These are phyloP conservation scores for Boletus reticulatus DNA, from an alignment of 768 basidiomycete species.

Conservation along the genomic window DNA sequence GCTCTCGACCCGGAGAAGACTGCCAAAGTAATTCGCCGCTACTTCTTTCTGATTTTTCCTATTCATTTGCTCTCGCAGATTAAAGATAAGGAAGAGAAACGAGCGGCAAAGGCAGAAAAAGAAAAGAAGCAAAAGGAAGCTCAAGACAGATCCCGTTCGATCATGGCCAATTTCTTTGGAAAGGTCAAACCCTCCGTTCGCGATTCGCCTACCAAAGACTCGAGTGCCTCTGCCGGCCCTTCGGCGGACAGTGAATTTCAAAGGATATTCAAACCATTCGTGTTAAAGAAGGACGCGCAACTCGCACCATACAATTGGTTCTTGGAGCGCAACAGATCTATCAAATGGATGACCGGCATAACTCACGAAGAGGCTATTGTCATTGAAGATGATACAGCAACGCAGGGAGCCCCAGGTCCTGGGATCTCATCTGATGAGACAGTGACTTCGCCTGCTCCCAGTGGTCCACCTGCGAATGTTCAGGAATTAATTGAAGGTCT, in stretches of 20 bases:
- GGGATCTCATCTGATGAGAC: conserved; percentile 2
- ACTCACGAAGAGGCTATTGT: conserved; percentile 52
- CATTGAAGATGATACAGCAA: conserved; percentile 43
- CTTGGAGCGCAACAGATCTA: conserved; percentile 30
- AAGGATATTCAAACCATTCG: conserved; percentile 75
- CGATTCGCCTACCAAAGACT: conserved; percentile 24
- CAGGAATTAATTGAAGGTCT: conserved; percentile 23
- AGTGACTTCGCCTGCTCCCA: neutral
- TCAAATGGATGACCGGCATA: conserved; percentile 17
- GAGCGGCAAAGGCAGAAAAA: conserved; percentile 64
- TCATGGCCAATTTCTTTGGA: conserved; percentile 78
- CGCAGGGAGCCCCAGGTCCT: conserved; percentile 7
- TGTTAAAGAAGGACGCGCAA: conserved; percentile 68
- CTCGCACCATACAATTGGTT: conserved; percentile 79
- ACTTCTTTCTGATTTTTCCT: neutral
- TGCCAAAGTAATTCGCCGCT: conserved; percentile 22
- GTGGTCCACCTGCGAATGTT: conserved; percentile 8
- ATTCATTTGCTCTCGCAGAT: conserved; percentile 42
- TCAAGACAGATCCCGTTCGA: conserved; percentile 67
- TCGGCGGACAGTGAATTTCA: conserved; percentile 63
- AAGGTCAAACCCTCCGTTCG: conserved; percentile 47
- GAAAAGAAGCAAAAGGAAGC: conserved; percentile 71
- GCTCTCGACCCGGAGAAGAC: conserved; percentile 52
- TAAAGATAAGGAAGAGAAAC: conserved; percentile 67
- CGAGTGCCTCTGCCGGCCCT: conserved; percentile 29